Evolutionary conservation across 2,329 filamentous ascomycete genomes (phyloP).

Genomic region (Cercospora canescens): DNA sequence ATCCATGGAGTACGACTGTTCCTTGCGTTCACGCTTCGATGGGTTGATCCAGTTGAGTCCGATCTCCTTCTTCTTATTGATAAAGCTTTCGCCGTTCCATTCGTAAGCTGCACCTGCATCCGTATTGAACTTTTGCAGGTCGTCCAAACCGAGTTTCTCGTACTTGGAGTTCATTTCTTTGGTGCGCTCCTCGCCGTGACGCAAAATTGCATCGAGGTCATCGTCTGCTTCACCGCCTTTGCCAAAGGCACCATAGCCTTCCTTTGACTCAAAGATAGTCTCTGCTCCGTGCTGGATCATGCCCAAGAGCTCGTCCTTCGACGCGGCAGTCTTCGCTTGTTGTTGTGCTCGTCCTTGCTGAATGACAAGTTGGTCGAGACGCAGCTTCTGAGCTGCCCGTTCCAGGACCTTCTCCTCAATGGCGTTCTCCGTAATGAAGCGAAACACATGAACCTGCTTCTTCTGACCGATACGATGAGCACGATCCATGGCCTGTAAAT

Average conservation of each 20-base stretch:
- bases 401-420: slow-evolving; percentile 99
- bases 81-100: slow-evolving; percentile 98
- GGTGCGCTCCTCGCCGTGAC: slow-evolving; percentile 83
- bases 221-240: slow-evolving; percentile 72
- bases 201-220: slow-evolving; percentile 86
- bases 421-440: slow-evolving; percentile 95
- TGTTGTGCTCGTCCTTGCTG: slow-evolving; percentile 94
- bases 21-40: slow-evolving; percentile 95
- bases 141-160: slow-evolving; percentile 94
- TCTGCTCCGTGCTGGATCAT: slow-evolving; percentile 99
- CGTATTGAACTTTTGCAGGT: slow-evolving; percentile 95
- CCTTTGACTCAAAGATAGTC: slow-evolving; percentile 80
- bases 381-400: slow-evolving; percentile 92
- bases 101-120: slow-evolving; percentile 83
- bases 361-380: slow-evolving; percentile 94
- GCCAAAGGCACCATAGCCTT: slow-evolving; percentile 60
- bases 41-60: slow-evolving; percentile 97
- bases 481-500: slow-evolving; percentile 98
- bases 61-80: slow-evolving; percentile 79
- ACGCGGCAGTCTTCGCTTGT: slow-evolving; percentile 85
- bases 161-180: slow-evolving; percentile 90
- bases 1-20: slow-evolving; percentile 97
- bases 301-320: slow-evolving; percentile 90
- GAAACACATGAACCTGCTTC: slow-evolving; percentile 95
- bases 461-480: slow-evolving; percentile 98